Conservation (phyloP, 306 rosid genomes). For the Malus fusca region DNA sequence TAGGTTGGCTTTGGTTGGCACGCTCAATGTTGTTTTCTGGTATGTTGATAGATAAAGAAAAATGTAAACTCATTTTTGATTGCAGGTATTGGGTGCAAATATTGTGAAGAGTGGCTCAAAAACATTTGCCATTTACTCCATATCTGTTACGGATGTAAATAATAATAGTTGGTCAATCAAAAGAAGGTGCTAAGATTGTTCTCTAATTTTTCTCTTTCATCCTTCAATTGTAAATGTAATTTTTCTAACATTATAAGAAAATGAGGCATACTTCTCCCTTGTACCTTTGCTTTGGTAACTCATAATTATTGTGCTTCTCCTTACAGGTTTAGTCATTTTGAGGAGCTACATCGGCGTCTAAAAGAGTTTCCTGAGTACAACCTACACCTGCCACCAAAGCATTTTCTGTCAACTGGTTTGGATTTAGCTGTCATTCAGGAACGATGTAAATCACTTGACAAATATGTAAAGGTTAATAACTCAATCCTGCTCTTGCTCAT, state of each 20-base stretch:
- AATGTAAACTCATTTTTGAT: constrained; percentile 21
- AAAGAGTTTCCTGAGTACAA: constrained; percentile 87
- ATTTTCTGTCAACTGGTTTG: constrained; percentile 87
- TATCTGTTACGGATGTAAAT: constrained; percentile 80
- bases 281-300: constrained; percentile 10
- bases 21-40: constrained; percentile 8
- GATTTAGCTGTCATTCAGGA: constrained; percentile 81
- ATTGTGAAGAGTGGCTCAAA: constrained; percentile 91
- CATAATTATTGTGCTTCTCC: constrained; percentile 1
- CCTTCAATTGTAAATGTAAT: neutral
- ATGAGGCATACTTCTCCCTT: neutral
- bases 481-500: neutral
- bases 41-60: constrained; percentile 17
- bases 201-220: constrained; percentile 11
- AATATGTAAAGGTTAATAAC: constrained; percentile 70
- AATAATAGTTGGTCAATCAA: constrained; percentile 94
- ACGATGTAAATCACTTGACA: constrained; percentile 76
- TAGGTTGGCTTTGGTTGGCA: constrained; percentile 10
- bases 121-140: constrained; percentile 92
- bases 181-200: constrained; percentile 62
- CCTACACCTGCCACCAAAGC: constrained; percentile 96
- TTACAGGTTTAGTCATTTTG: constrained; percentile 93
- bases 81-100: constrained; percentile 96
- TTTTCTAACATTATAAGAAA: neutral
- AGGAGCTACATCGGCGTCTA: constrained; percentile 91